Evolutionary conservation across 164 flowering plant genomes (phyloP).

Genomic region (Tetracentron sinense): DNA sequence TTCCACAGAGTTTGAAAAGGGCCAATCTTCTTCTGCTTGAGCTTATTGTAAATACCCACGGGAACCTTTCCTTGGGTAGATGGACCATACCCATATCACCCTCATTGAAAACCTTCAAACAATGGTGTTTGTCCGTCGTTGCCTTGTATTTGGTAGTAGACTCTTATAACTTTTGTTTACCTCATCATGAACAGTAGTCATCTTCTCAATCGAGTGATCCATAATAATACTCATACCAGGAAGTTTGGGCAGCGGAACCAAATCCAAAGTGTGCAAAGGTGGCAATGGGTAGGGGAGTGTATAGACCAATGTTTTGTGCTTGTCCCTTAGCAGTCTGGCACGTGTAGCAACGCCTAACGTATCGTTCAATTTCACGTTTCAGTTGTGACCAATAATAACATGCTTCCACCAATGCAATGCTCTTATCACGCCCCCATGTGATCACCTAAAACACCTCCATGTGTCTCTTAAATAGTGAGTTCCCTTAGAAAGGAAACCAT

Average conservation of each 20-base stretch:
- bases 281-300: constrained; percentile 1
- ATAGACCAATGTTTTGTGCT: not conserved
- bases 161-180: not conserved
- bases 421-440: not conserved
- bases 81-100: constrained; percentile 21
- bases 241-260: not conserved
- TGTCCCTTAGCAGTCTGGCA: constrained; percentile 5
- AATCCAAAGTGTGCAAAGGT: constrained; percentile 6
- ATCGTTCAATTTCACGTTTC: not conserved
- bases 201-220: not conserved
- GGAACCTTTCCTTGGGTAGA: constrained; percentile 12
- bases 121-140: constrained; percentile 4
- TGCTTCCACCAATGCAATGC: not conserved
- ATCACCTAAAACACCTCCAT: not conserved
- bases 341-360: not conserved
- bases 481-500: not conserved
- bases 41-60: constrained; percentile 9
- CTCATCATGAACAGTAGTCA: not conserved
- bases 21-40: not conserved
- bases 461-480: not conserved
- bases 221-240: not conserved
- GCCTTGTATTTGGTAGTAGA: not conserved
- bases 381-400: constrained; percentile 10
- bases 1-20: not conserved
- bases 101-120: constrained; percentile 1